phyloP scores from a whole-genome alignment of 345 rosid species.

The Corymbia maculata region DNA sequence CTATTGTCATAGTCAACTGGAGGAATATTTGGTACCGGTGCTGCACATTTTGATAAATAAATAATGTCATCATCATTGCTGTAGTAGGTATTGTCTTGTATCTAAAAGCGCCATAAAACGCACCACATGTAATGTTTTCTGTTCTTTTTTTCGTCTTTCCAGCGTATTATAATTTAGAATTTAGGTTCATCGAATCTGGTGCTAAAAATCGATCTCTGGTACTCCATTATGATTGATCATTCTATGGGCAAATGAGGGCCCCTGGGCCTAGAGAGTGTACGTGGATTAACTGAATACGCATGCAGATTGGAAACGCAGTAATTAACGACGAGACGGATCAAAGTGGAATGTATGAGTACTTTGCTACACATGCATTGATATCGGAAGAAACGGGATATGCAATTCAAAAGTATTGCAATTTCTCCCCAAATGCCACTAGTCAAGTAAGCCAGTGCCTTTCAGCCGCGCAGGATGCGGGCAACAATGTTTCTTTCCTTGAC shows the following conservation, averaged over 20 bases:
- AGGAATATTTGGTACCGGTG: neutral
- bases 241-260: neutral
- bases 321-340: conserved; percentile 63
- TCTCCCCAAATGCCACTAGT: conserved; percentile 20
- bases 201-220: neutral
- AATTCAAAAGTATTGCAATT: conserved; percentile 38
- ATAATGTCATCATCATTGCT: neutral
- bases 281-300: neutral
- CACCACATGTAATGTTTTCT: neutral
- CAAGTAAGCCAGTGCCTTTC: conserved; percentile 25
- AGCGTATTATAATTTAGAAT: neutral
- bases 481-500: conserved; percentile 14
- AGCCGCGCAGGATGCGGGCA: conserved; percentile 8
- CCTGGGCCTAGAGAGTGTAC: neutral
- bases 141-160: neutral
- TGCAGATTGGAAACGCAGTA: conserved; percentile 88
- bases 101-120: neutral
- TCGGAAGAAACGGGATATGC: conserved; percentile 20
- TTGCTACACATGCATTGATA: conserved; percentile 52
- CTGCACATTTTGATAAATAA: neutral
- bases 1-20: neutral
- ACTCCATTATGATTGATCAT: neutral
- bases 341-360: conserved; percentile 63
- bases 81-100: neutral
- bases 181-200: neutral